Conservation (phyloP, 2,329 filamentous ascomycete genomes). For the Botrytis porri region DNA sequence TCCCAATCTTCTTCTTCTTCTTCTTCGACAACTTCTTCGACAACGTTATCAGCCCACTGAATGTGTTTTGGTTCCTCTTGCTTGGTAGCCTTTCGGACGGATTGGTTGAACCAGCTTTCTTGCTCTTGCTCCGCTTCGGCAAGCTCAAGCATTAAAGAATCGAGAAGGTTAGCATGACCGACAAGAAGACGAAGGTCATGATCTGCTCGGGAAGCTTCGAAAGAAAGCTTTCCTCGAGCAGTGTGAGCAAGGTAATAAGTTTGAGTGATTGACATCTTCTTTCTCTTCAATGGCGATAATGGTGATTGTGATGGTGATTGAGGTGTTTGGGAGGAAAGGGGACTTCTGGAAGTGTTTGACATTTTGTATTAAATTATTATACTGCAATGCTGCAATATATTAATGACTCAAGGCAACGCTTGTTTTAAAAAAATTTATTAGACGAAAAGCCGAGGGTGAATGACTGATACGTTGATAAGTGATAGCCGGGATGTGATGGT, state of each 20-base stretch:
- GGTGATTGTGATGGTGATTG: constrained; percentile 25
- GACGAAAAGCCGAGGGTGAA: constrained; percentile 31
- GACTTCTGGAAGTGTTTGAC: constrained; percentile 31
- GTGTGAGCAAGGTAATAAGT: constrained; percentile 98
- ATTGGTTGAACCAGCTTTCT: constrained; percentile 97
- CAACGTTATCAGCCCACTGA: constrained; percentile 80
- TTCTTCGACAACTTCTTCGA: constrained; percentile 54
- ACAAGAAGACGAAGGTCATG: constrained; percentile 95
- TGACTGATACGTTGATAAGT: constrained; percentile 22
- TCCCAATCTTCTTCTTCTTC: constrained; percentile 67
- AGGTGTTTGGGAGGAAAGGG: constrained; percentile 23
- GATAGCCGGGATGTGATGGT: constrained; percentile 13
- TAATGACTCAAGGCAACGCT: constrained; percentile 33
- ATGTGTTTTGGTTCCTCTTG: constrained; percentile 64
- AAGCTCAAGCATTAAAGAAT: constrained; percentile 87
- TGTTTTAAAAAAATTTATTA: constrained; percentile 19
- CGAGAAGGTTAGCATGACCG: constrained; percentile 96
- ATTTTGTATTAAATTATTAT: constrained; percentile 29
- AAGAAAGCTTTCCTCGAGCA: constrained; percentile 91
- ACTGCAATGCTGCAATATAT: constrained; percentile 21
- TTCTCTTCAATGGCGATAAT: constrained; percentile 48
- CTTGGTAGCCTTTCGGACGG: constrained; percentile 70
- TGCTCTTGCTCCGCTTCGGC: constrained; percentile 93
- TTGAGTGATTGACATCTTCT: constrained; percentile 96
- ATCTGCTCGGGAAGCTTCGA: constrained; percentile 83